These are phyloP conservation scores for Globisporangium viniferum DNA, from an alignment of 352 stramenopile species.

Conservation along the genomic window DNA sequence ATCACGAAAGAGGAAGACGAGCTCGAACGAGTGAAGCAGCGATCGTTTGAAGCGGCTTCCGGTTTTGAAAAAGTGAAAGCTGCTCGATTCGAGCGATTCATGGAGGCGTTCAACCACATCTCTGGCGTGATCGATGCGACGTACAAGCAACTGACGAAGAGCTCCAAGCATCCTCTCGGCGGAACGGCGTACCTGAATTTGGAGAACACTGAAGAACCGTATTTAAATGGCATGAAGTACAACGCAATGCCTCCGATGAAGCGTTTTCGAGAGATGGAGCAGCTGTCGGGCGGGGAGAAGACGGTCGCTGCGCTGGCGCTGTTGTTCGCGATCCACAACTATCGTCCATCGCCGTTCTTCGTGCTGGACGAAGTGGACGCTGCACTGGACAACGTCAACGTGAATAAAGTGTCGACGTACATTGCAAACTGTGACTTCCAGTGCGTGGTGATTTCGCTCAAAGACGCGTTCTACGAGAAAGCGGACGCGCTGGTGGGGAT, in stretches of 20 bases:
- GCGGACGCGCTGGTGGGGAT: constrained; percentile 93
- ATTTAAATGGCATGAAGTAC: constrained; percentile 98
- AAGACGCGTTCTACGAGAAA: constrained; percentile 97
- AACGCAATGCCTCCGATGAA: constrained; percentile 99
- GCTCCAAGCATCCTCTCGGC: constrained; percentile 94
- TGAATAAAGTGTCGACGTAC: constrained; percentile 98
- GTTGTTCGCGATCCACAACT: constrained; percentile 99
- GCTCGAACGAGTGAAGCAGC: constrained; percentile 68
- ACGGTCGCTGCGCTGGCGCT: constrained; percentile 98
- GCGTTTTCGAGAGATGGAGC: constrained; percentile 97
- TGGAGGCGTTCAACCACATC: constrained; percentile 95
- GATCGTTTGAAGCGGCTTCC: constrained; percentile 51
- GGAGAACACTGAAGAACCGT: constrained; percentile 94
- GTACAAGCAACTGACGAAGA: constrained; percentile 98
- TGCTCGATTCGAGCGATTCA: constrained; percentile 77
- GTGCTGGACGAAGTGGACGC: constrained; percentile 99
- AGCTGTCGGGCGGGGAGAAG: constrained; percentile 98
- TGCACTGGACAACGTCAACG: constrained; percentile 99
- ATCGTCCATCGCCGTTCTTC: constrained; percentile 96
- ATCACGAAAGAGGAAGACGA: constrained; percentile 81
- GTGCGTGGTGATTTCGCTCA: constrained; percentile 98
- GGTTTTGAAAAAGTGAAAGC: constrained; percentile 81
- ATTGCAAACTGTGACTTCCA: constrained; percentile 95
- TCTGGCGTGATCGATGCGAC: constrained; percentile 92
- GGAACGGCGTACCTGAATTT: constrained; percentile 81